phyloP scores from a whole-genome alignment of 306 rosid genomes.

The Cucurbita moschata region DNA sequence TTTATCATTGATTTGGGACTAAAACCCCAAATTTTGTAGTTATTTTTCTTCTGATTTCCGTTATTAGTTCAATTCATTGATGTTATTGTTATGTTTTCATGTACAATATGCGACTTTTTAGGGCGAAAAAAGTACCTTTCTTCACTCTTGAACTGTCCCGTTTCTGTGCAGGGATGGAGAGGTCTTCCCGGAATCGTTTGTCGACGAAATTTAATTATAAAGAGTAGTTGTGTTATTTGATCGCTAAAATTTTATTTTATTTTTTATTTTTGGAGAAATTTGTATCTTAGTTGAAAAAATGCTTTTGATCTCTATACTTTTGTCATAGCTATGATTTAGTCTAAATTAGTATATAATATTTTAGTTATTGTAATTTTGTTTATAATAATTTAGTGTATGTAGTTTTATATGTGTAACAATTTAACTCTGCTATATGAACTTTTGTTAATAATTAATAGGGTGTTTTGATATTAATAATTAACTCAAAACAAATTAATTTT shows the following conservation, averaged over 20 bases:
- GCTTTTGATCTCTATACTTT: not conserved
- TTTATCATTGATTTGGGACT: not conserved
- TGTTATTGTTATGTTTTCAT: too few relatives aligned
- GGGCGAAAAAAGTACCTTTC: not conserved
- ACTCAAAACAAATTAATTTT: too few relatives aligned
- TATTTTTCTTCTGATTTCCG: not conserved
- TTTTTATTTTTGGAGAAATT: not conserved
- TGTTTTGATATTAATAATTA: too few relatives aligned
- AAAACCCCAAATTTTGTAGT: not conserved
- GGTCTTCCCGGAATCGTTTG: not conserved
- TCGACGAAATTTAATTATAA: not conserved
- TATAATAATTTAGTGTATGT: not conserved
- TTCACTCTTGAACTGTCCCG: not conserved
- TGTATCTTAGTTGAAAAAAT: not conserved
- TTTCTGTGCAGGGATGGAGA: not conserved
- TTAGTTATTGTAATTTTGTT: not conserved
- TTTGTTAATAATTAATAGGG: too few relatives aligned
- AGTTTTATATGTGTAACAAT: too few relatives aligned
- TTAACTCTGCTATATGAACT: too few relatives aligned
- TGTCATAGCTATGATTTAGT: not conserved
- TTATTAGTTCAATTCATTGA: too few relatives aligned
- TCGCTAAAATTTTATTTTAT: too few relatives aligned
- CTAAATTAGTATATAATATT: not conserved
- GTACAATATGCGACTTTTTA: not conserved
- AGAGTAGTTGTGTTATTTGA: not conserved